Evolutionary conservation across 2,329 filamentous ascomycete species (phyloP), one percentile per base, ranked within the genome.

Genomic region (Ophiostoma himal-ulmi): DNA sequence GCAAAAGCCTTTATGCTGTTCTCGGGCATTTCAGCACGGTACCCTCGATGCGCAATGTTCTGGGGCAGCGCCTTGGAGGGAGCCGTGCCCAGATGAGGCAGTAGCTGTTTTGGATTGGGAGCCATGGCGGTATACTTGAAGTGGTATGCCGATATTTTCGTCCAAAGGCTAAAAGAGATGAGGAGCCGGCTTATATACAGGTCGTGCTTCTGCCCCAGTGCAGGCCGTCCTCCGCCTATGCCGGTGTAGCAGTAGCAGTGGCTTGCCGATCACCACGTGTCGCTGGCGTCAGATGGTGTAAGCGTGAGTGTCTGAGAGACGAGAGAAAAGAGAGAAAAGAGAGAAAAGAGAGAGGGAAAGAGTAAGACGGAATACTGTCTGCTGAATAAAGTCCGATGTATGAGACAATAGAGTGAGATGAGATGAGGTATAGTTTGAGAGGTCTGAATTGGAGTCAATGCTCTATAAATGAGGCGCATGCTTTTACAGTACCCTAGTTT

Each of bases 11-110:
- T 85, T 84, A 97, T 88, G 1, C 91, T 91, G 80, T 98, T 98
- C 79, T 98, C 94, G 0, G 94, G 93, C 74, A 85, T 91, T 68
- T 84, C 84, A 0, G 89, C 88, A 77, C 92, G 94, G 83, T 89
- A 93, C 64, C 92, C 92, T 71, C 92, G 85, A 81, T 94, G 92
- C 1, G 90, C 91, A 73, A 95, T 92, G 70, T 88, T 85, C 77
- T 92, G 90, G 1, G 92, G 91, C 68, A 88, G 78, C 34, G 26
- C 22, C n/a, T 26, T 39, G 36, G 64, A 20, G 11, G 36, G 64
- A 5, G 37, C 36, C 14, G 4, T 6, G 64, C 64, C n/a, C 60
- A 66, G n/a, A 41, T 66, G 64, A 5, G 64, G 64, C 10, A 34
- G 57, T 5, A 30, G 26, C 26, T 62, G 57, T 34, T 17, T 34